Evolutionary conservation across 306 rosid species (phyloP), one percentile per base, ranked within the genome.

Genomic region (Luffa aegyptiaca): DNA sequence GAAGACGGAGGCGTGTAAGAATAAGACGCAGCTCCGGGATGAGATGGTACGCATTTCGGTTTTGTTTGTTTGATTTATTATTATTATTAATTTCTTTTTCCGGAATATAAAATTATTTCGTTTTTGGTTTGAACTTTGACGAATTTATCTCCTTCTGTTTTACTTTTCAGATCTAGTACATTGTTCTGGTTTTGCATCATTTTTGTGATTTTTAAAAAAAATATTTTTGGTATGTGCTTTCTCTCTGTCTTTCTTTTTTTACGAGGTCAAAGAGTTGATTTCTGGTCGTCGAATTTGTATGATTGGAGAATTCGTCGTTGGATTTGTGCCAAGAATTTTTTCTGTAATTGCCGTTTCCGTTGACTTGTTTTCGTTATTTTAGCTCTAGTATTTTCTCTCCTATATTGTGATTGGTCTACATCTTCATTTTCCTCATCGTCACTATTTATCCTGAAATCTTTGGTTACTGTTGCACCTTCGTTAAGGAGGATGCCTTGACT

Each of bases 11-110:
- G 42, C 88, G 80, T 85, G 76, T 81, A 82, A 78, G 82, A 82
- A 83, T 78, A 84, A 79, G 84, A 84, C 82, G 81, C 81, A 85
- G 62, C 82, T 78, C 55, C 90, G 96, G 86, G 82, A 96, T 96
- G 99, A 93, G 82, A 96, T 91, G 98, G 99, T 96, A 84, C 31
- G 93, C 83, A 37, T 75, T 88, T 86, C 71, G 52, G 74, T 52
- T n/a, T 51, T 33, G 31, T 73, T 71, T 70, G 2, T 26, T 31
- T 31, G 77, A 14, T 46, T 73, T 63, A 2, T 61, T 11, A 14
- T 61, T 61, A 1, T 61, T 31, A 1, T 77, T 13, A 0, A 39
- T 51, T 58, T 1, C 5, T 45, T 31, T 42, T 18, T 51, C 7
- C 12, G n/a, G 66, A 39, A 10, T 35, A 17, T 13, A 0, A 18